Base-by-base conservation (phyloP, 345 rosid genomes). In the Boechera retrofracta region DNA sequence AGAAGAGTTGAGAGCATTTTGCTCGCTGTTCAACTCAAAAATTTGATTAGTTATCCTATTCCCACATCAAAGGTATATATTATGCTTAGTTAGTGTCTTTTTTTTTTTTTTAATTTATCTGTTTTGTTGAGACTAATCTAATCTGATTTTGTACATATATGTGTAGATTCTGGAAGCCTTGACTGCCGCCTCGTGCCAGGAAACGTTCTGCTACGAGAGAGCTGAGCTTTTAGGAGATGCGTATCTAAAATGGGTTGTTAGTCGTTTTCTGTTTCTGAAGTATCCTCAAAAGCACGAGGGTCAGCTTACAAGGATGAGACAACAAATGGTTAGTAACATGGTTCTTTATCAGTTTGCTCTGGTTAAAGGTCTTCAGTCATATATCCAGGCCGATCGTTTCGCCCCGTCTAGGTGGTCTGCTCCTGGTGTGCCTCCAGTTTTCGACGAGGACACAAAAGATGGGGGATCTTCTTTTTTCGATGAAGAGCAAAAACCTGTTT, bases 321-420 rank as follows among this genome's bases (percentile, higher is more conserved):
- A 95, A 71, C 96, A 92, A 59, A 92, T 92, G 99, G 99, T 95
- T 66, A 91, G 99, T 64, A 95, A 95, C 86, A 83, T 92, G 91
- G 96, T 92, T 51, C 84, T 95, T 69, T 95, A 95, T 63, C 97
- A 87, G 77, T 85, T 82, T 75, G 96, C 99, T 9, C 77, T 95
- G 64, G 84, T 66, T 18, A 91, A 91, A 79, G 97, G 92, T 57
- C 94, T 95, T 69, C 99, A 92, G 67, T 95, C 98, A 10, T 95
- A 88, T 68, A 95, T 95, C 74, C 99, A 92, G 77, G 99, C 96
- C n/a, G 99, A 95, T 81, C 91, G 99, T 36, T 95, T 95, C 85
- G 94, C 99, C 55, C 99, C 99, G 10, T 92, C 93, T 73, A 85
- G 99, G 76, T 92, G 99, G 99, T 96, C 99, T 62, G 99, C 99